Conservation (phyloP, 1,284 basidiomycete species). For the Cryptococcus depauperatus region DNA sequence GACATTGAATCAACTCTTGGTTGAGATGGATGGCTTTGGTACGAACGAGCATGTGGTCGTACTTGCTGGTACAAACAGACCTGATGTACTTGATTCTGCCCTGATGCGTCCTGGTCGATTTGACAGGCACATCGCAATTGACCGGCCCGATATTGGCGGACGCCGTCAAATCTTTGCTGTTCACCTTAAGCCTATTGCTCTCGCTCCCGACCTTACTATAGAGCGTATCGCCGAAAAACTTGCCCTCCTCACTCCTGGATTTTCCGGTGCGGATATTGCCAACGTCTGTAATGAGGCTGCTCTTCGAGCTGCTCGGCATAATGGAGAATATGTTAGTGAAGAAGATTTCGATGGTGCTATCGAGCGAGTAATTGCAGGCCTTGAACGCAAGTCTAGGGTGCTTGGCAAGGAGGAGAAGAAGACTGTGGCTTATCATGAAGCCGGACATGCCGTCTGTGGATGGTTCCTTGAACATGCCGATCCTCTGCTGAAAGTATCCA, state of each 20-base stretch:
- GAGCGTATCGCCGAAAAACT: slow-evolving; percentile 79
- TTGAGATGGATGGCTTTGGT: slow-evolving; percentile 99
- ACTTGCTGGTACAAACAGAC: slow-evolving; percentile 91
- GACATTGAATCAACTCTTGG: slow-evolving; percentile 93
- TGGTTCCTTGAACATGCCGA: slow-evolving; percentile 98
- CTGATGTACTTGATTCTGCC: slow-evolving; percentile 90
- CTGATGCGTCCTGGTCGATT: slow-evolving; percentile 96
- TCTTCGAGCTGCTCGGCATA: slow-evolving; percentile 81
- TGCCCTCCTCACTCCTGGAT: slow-evolving; percentile 90
- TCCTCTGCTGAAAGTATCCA: slow-evolving; percentile 94
- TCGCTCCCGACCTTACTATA: slow-evolving; percentile 54
- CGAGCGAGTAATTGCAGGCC: slow-evolving; percentile 92
- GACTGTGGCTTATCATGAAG: slow-evolving; percentile 98
- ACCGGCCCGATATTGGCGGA: slow-evolving; percentile 88
- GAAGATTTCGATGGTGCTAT: slow-evolving; percentile 94
- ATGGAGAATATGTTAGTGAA: slow-evolving; percentile 70
- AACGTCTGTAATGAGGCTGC: slow-evolving; percentile 99
- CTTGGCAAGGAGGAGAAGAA: slow-evolving; percentile 95
- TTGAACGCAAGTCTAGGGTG: slow-evolving; percentile 91
- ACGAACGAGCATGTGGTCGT: slow-evolving; percentile 95
- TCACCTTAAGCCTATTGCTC: slow-evolving; percentile 77
- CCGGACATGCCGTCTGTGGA: slow-evolving; percentile 94
- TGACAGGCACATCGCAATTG: slow-evolving; percentile 93
- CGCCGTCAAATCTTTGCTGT: slow-evolving; percentile 91
- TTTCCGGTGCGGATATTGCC: slow-evolving; percentile 96